phyloP scores from a whole-genome alignment of 352 stramenopile genomes.

The Phytophthora hybrid region DNA sequence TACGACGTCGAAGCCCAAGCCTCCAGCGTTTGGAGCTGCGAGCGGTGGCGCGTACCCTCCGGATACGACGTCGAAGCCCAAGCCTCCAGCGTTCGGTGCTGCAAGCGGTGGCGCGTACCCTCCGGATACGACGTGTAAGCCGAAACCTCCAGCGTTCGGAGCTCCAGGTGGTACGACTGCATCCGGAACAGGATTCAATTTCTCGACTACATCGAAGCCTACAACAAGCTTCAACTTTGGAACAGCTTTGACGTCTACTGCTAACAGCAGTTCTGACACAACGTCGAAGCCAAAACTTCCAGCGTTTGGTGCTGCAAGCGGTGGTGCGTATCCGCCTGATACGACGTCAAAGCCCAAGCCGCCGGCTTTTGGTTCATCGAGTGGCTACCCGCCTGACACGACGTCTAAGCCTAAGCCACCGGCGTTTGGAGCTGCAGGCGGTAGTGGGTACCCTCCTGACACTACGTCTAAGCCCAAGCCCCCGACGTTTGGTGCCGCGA shows the following conservation, averaged over 20 bases:
- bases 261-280: conserved; percentile 14
- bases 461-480: conserved; percentile 50
- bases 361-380: conserved; percentile 8
- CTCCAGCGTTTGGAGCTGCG: neutral
- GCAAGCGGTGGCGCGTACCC: neutral
- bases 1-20: neutral
- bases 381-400: conserved; percentile 53
- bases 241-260: conserved; percentile 1
- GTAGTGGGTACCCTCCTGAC: conserved; percentile 44
- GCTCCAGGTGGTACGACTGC: conserved; percentile 2
- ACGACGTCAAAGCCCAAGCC: conserved; percentile 38
- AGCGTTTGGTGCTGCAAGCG: conserved; percentile 9
- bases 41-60: neutral
- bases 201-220: conserved; percentile 23
- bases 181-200: conserved; percentile 28
- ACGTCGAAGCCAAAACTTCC: conserved; percentile 24
- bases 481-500: conserved; percentile 30
- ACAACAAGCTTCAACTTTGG: conserved; percentile 16
- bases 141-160: neutral
- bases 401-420: conserved; percentile 42
- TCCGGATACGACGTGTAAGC: neutral
- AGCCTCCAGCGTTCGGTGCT: neutral
- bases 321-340: conserved; percentile 45
- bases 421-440: conserved; percentile 25
- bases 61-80: neutral